A percentile compares a stretch with the other conserved stretches of the same genome.
These are phyloP conservation scores for Penicillium silybi DNA, from an alignment of 495 filamentous ascomycete genomes.

Conservation along the genomic window DNA sequence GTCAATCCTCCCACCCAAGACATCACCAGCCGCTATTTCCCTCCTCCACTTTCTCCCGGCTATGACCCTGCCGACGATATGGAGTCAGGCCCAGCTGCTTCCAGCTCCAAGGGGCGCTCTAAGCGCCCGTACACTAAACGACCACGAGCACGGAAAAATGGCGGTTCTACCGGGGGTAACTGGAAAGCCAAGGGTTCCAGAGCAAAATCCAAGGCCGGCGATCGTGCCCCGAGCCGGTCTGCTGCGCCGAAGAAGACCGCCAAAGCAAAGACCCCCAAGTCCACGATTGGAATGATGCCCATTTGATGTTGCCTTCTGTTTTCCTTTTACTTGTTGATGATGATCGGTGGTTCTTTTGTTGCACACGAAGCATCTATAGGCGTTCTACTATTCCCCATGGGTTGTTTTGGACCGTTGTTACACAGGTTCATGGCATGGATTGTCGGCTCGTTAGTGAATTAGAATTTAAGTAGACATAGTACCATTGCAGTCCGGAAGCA, in stretches of 20 bases:
- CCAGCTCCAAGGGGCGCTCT: constrained; percentile 19
- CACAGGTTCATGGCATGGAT: background rate
- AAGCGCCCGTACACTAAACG: constrained; percentile 30
- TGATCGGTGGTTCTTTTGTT: constrained; percentile 16
- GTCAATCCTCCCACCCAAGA: background rate
- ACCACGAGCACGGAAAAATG: constrained; percentile 25
- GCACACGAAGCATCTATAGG: constrained; percentile 20
- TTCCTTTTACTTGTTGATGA: constrained; percentile 12
- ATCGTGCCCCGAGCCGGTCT: constrained; percentile 23
- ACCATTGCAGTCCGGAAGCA: constrained; percentile 3
- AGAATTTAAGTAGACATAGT: constrained; percentile 19
- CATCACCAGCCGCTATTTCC: constrained; percentile 48
- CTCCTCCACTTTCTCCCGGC: constrained; percentile 22
- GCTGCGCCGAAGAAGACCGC: constrained; percentile 25
- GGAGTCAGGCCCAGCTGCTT: constrained; percentile 15
- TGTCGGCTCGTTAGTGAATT: constrained; percentile 8
- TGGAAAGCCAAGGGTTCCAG: constrained; percentile 27
- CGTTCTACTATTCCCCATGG: constrained; percentile 11
- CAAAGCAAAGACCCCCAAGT: constrained; percentile 29
- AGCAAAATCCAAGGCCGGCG: constrained; percentile 16
- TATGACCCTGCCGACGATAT: constrained; percentile 25
- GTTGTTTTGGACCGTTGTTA: background rate
- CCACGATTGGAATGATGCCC: constrained; percentile 47
- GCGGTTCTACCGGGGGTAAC: constrained; percentile 15
- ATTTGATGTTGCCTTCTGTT: constrained; percentile 24